Evolutionary conservation across 2,329 filamentous ascomycete species (phyloP), one percentile per base, ranked within the genome.

Genomic region (Calonectria pseudoreteaudii): DNA sequence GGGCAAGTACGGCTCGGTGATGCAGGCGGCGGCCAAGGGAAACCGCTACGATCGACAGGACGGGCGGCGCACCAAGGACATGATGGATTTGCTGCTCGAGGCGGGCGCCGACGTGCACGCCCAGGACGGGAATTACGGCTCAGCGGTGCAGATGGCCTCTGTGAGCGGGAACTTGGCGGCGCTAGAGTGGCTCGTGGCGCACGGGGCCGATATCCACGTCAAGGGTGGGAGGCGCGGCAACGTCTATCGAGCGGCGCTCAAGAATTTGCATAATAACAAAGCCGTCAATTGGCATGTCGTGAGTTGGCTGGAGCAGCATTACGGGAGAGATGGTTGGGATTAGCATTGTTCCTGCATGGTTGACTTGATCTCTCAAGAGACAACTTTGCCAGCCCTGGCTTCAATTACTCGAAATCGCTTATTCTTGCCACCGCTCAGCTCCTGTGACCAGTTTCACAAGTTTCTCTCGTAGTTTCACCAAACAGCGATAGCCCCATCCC

Each of bases 61-160:
- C 28, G 47, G n/a, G 14, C 11, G 16, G n/a, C 44, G 44, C 30
- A 66, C 64, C 41, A 50, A 36, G 13, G 20, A 52, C 10, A 66
- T 66, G 64, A 66, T 66, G 64, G 47, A 66, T 9, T 20, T 66
- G 16, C 31, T 66, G 20, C 30, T 66, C 2, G 28, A 66, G 18
- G 30, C 44, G 18, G 64, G 64, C 20, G 64, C 64, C 13, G 64
- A 66, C 6, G 47, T 66, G 13, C 64, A 38, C 23, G 44, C 64
- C 31, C 64, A 50, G 47, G 64, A 66, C 44, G 64, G 64, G n/a
- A 52, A 52, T 16, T 66, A 66, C 41, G 64, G 64, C 28, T 66
- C 64, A 3, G 64, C 44, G 13, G 64, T 66, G 30, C 64, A 66
- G 41, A 49, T 66, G 64, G 64, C 64, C 9, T 44, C 64, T 16